Evolutionary conservation across 257 asterid genomes (phyloP), one percentile per base, ranked within the genome.

Genomic region (Solanum megistacrolobum): DNA sequence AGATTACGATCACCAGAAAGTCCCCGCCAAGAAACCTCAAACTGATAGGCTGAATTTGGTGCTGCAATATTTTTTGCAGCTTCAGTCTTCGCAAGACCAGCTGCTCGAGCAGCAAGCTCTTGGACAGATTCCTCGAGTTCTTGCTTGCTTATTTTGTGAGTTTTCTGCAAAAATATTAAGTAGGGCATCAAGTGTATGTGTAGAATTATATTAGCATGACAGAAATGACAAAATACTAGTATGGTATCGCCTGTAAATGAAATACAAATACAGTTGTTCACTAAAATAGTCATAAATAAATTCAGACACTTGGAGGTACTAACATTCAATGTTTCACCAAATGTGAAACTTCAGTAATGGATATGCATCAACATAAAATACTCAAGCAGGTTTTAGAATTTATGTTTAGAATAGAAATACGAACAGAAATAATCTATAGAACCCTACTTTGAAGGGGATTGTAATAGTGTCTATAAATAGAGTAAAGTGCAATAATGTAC

Each of bases 11-110:
- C 98, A 90, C 96, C 96, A 88, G 96, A 91, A 66, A 97, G 94
- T 52, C 98, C 98, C 81, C 97, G 96, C 99, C 99, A 97, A 87
- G 96, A 91, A 90, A 91, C 93, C 95, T 96, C 99, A 87, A 97
- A 96, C 92, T 97, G 98, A 91, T 92, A 95, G 71, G 98, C 99
- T 27, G 99, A 92, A 87, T 90, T 94, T 85, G 98, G 99, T 13
- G 98, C 94, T 86, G 91, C 92, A 87, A 96, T 93, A 88, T 92
- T 96, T 93, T 94, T 95, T 35, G 98, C 98, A 86, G 96, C 99
- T 94, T 96, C 96, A 11, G 94, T 91, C 90, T 92, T 97, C 1
- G 98, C 98, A 90, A 95, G 91, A 87, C 89, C 90, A 87, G 98
- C 96, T 84, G 98, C 98, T 90, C 93, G 96, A n/a, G 93, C 92